Evolutionary conservation across 768 basidiomycete species (phyloP).

Genomic region (Termitomyces sp.): DNA sequence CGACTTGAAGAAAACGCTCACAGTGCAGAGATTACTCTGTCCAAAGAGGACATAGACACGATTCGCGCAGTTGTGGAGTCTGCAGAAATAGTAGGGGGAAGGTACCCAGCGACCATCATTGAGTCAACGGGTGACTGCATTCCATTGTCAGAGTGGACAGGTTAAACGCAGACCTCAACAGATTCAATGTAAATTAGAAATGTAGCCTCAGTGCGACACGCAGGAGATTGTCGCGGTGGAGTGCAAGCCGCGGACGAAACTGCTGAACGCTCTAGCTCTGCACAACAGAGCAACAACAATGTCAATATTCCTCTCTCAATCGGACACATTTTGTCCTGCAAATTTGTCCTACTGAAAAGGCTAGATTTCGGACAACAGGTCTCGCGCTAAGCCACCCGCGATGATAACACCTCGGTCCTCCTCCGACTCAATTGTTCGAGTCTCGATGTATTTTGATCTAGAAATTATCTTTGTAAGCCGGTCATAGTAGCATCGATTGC

Average conservation of each 20-base stretch:
- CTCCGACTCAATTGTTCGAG: constrained; percentile 21
- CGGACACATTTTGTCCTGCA: neutral
- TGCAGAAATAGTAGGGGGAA: constrained; percentile 13
- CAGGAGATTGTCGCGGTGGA: no score
- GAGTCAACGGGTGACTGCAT: constrained; percentile 20
- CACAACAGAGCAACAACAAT: neutral
- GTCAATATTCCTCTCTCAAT: neutral
- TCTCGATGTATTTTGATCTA: constrained; percentile 24
- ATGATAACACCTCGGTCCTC: constrained; percentile 31
- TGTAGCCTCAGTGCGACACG: neutral
- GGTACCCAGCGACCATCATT: constrained; percentile 17
- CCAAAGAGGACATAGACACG: no score
- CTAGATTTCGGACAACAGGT: constrained; percentile 22
- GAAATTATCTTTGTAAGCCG: neutral
- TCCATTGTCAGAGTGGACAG: constrained; percentile 14
- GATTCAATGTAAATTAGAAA: neutral
- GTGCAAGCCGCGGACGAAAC: neutral
- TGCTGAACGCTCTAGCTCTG: neutral
- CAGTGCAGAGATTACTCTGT: constrained; percentile 13
- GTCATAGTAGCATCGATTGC: neutral
- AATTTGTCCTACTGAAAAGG: neutral
- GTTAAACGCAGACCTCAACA: neutral
- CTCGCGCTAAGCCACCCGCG: constrained; percentile 35
- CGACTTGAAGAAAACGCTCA: constrained; percentile 22
- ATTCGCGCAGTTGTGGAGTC: constrained; percentile 15